Evolutionary conservation across 2,329 filamentous ascomycete genomes (phyloP), one percentile per base, ranked within the genome.

Genomic region (Paecilomyces sp.): DNA sequence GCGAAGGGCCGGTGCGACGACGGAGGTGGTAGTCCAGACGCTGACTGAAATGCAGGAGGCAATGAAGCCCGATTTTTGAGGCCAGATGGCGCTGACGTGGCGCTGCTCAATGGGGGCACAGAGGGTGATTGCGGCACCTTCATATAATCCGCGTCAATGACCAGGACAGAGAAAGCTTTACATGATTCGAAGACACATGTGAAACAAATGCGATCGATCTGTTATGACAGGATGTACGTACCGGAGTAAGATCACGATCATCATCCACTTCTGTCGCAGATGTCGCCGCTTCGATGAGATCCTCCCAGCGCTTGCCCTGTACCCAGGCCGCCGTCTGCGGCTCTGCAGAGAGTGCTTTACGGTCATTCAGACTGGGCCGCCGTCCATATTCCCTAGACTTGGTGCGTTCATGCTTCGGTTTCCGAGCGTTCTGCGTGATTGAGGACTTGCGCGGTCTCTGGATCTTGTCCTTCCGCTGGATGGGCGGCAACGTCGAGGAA

Each of bases 221-320:
- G 3, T 6, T 47, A 47, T 15, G 9, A 47, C n/a, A n/a, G n/a
- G 56, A 31, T 30, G 18, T 28, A 67, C 87, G 81, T 84, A 95
- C 90, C 70, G 90, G 90, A 72, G 91, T 95, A 72, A 93, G 85
- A 75, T 96, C 92, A 71, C 81, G 77, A 64, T 94, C 92, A 73
- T 96, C 91, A 70, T 94, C 84, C 68, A 88, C 93, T 77, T 96
- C 92, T 2, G 91, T 95, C 30, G 92, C 92, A 62, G 91, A 96
- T 33, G 93, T 92, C 58, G 90, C 93, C 57, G 93, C 93, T 75
- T 97, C 92, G 65, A 97, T 95, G 62, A 97, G 82, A 74, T 97
- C 93, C 75, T 96, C 91, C 94, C 93, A 97, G 68, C 93, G 84
- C 78, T 94, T 96, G 65, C 91, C 92, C 76, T 90, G 86, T 55